These are phyloP conservation scores for Lasiodiplodia hormozganensis DNA, from an alignment of 2,329 filamentous ascomycete species.

Conservation along the genomic window DNA sequence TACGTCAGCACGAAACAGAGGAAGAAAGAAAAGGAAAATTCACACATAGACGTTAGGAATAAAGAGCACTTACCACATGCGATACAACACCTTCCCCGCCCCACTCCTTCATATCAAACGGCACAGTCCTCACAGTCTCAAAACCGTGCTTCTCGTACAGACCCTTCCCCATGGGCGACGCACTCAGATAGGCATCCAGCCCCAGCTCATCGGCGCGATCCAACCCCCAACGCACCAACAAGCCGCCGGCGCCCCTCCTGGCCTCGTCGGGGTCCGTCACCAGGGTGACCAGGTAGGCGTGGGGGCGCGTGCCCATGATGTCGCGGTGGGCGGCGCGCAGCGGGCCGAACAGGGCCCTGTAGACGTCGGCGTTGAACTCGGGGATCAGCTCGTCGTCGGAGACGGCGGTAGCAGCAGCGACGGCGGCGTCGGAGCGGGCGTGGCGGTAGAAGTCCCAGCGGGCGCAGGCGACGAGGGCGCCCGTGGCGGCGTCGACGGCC, in stretches of 20 bases:
- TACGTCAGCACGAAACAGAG: not conserved
- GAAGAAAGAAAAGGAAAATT: not conserved
- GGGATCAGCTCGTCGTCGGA: slow-evolving; percentile 15
- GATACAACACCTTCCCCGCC: slow-evolving; percentile 38
- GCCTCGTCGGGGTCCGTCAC: slow-evolving; percentile 42
- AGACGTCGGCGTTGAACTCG: slow-evolving; percentile 5
- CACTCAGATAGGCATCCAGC: slow-evolving; percentile 43
- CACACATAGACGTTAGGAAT: not conserved
- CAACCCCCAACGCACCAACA: slow-evolving; percentile 43
- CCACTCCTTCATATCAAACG: slow-evolving; percentile 41
- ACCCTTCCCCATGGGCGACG: slow-evolving; percentile 42
- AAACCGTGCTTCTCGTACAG: slow-evolving; percentile 45
- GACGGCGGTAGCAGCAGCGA: not conserved
- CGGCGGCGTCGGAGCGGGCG: not conserved
- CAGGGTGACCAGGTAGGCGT: slow-evolving; percentile 38
- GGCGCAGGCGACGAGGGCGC: slow-evolving; percentile 23
- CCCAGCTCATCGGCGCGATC: slow-evolving; percentile 42
- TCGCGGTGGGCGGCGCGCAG: not conserved
- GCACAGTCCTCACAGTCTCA: slow-evolving; percentile 36
- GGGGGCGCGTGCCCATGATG: slow-evolving; percentile 4
- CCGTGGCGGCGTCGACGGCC: slow-evolving; percentile 19
- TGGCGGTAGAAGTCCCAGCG: slow-evolving; percentile 22
- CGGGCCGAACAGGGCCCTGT: slow-evolving; percentile 10
- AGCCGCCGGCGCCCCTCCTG: slow-evolving; percentile 41
- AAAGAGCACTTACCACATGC: slow-evolving; percentile 40